A percentile compares a stretch with the other conserved stretches of the same genome.
These are phyloP conservation scores for Cladosporium sp. DNA, from an alignment of 2,329 filamentous ascomycete genomes.

Conservation along the genomic window DNA sequence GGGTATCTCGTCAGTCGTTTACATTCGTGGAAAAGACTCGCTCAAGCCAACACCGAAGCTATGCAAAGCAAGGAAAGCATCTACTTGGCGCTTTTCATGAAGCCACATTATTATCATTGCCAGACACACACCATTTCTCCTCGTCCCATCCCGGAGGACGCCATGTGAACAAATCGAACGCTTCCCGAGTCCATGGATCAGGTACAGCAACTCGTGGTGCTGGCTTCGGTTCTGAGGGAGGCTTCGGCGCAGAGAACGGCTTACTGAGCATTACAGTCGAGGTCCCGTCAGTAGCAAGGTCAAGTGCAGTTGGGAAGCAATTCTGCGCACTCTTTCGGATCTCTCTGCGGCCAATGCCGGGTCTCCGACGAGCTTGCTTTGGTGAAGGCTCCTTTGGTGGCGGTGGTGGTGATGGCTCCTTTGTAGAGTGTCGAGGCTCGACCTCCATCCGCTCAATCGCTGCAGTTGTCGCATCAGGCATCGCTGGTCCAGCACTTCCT, in stretches of 20 bases:
- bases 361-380: neutral
- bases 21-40: neutral
- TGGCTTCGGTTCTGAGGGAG: slow-evolving; percentile 13
- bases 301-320: slow-evolving; percentile 14
- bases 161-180: slow-evolving; percentile 59
- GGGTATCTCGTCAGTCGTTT: slow-evolving; percentile 11
- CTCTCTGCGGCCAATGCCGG: slow-evolving; percentile 4
- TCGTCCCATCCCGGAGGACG: slow-evolving; percentile 43
- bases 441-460: neutral
- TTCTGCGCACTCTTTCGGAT: slow-evolving; percentile 5
- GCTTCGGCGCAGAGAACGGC: slow-evolving; percentile 25
- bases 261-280: slow-evolving; percentile 24
- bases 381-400: neutral
- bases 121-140: slow-evolving; percentile 22
- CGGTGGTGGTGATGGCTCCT: neutral
- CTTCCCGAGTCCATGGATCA: slow-evolving; percentile 64
- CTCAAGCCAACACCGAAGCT: slow-evolving; percentile 6
- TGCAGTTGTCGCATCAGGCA: neutral
- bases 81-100: neutral
- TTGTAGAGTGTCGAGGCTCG: neutral
- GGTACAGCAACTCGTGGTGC: slow-evolving; percentile 31
- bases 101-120: neutral
- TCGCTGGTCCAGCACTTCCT: neutral
- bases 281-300: slow-evolving; percentile 21
- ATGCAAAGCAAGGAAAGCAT: slow-evolving; percentile 1